phyloP scores from a whole-genome alignment of 1,284 basidiomycete species.

The Golubevia pallescens region DNA sequence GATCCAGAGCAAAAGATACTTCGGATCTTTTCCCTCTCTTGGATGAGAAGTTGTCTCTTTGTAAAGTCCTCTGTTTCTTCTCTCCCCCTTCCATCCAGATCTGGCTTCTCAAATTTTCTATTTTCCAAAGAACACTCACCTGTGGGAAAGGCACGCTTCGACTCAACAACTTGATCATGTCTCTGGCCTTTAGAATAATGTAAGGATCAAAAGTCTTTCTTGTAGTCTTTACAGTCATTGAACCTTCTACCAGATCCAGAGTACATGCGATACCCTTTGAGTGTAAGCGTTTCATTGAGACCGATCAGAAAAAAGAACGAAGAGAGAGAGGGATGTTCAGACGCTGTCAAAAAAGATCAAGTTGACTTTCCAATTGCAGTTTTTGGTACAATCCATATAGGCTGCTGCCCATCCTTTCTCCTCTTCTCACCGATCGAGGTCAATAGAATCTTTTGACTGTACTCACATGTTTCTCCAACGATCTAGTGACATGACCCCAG shows the following conservation, averaged over 20 bases:
- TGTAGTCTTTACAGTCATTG: slow-evolving; percentile 95
- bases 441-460: slow-evolving; percentile 23
- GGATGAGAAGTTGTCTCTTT: no score
- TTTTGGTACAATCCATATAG: no score
- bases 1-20: no score
- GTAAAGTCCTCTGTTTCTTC: no score
- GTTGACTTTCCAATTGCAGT: no score
- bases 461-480: slow-evolving; percentile 79
- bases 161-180: slow-evolving; percentile 92
- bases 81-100: no score
- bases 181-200: slow-evolving; percentile 91
- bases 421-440: background rate
- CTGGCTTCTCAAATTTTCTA: no score
- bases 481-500: slow-evolving; percentile 89
- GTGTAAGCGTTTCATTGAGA: background rate
- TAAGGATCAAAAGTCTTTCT: slow-evolving; percentile 97
- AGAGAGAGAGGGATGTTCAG: background rate
- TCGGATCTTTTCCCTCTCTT: no score
- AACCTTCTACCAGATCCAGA: slow-evolving; percentile 92
- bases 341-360: no score
- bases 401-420: no score
- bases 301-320: background rate
- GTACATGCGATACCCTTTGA: slow-evolving; percentile 80
- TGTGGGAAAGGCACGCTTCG: slow-evolving; percentile 78
- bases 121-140: slow-evolving; percentile 23